Evolutionary conservation across 208 protist genomes (phyloP), one percentile per base, ranked within the genome.

Genomic region (Phytomonas francai): DNA sequence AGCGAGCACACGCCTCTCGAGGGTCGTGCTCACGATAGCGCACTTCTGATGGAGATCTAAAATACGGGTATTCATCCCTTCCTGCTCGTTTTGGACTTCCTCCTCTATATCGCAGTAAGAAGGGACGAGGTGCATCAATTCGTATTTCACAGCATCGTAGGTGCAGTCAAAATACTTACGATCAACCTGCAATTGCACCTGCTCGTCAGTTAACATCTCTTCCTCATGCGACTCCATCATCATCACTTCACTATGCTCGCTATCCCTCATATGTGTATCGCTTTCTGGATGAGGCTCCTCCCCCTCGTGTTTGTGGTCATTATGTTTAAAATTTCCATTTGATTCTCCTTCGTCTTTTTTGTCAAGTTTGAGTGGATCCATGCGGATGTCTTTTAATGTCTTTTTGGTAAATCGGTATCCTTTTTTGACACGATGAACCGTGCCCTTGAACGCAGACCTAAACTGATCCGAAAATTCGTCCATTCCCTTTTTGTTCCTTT

Each of bases 131-230:
- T 84, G 80, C 32, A 71, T 73, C 36, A 95, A 71, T 67, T 93
- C 89, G 33, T 82, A 82, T 57, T 77, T 78, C 70, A 79, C 82
- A 0, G 89, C 74, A 49, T 95, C 76, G 77, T 93, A 95, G 34
- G 69, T 71, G 60, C 78, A 80, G 68, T 95, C 87, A 59, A 95
- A 95, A 74, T 80, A 95, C 78, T 95, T 95, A 39, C 81, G 83
- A 65, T 93, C 86, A 27, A 95, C 87, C 30, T 70, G 77, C 72
- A 89, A 81, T 31, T 92, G 84, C 45, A 95, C 74, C 77, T 95
- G 86, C 74, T 81, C 83, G 67, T 95, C 89, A 3, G 86, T 91
- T 49, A 93, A 60, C 42, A 84, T 61, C 79, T 88, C 87, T 61
- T 85, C 85, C 54, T 91, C 85, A 64, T 73, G 79, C 75, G 78